Conservation (phyloP, 1,284 basidiomycete species). For the Vanrija sp. region DNA sequence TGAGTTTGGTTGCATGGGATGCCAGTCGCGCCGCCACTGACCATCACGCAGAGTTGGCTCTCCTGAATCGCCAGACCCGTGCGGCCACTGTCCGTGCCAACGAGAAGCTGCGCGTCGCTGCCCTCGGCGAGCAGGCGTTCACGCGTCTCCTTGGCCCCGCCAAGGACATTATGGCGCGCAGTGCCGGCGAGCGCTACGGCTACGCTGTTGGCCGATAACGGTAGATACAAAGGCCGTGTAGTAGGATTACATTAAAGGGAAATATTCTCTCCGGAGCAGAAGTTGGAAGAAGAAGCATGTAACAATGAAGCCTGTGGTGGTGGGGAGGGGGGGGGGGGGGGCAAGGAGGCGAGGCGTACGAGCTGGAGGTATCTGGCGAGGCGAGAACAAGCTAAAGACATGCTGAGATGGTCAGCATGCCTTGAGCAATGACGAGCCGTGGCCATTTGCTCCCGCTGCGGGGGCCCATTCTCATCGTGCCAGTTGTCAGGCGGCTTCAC, state of each 20-base stretch:
- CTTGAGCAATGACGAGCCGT: background rate
- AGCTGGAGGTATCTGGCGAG: background rate
- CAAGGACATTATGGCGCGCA: constrained; percentile 51
- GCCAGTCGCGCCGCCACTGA: background rate
- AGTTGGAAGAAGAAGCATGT: background rate
- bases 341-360: too few relatives aligned
- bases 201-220: constrained; percentile 4
- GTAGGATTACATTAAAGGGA: background rate
- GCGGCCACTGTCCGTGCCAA: constrained; percentile 88
- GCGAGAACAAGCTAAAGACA: too few relatives aligned
- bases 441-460: constrained; percentile 2
- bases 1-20: constrained; percentile 46
- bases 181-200: constrained; percentile 48
- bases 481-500: background rate
- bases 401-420: too few relatives aligned
- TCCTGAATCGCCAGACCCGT: constrained; percentile 79
- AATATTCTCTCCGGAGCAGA: background rate
- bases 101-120: constrained; percentile 80
- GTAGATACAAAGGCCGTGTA: background rate
- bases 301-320: too few relatives aligned
- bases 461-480: background rate
- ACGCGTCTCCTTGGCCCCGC: constrained; percentile 85
- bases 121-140: constrained; percentile 89
- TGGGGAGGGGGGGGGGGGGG: too few relatives aligned
- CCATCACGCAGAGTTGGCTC: constrained; percentile 63